These are phyloP conservation scores for Pythium insidiosum DNA, from an alignment of 352 stramenopile species.

Conservation along the genomic window DNA sequence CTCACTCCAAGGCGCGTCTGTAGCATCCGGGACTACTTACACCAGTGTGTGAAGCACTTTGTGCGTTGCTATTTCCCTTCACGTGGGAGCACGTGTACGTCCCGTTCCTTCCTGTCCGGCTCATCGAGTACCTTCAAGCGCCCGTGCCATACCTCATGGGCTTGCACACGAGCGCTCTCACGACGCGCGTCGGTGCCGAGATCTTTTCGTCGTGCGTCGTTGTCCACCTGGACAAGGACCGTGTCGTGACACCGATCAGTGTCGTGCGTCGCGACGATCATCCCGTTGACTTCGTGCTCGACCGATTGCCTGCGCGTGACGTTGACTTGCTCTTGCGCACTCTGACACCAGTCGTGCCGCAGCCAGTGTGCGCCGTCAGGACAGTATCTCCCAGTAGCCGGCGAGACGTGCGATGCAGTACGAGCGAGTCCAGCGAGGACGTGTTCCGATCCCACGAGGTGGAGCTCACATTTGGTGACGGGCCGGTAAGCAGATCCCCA, in stretches of 20 bases:
- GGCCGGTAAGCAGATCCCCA: constrained; percentile 42
- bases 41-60: constrained; percentile 70
- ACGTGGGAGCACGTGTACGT: constrained; percentile 85
- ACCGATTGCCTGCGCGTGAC: constrained; percentile 35
- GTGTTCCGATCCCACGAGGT: too few relatives aligned
- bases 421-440: too few relatives aligned
- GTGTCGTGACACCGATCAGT: constrained; percentile 68
- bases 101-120: constrained; percentile 67
- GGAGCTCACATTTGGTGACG: constrained; percentile 58
- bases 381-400: background rate
- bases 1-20: constrained; percentile 3
- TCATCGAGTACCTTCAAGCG: constrained; percentile 83
- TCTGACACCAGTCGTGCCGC: constrained; percentile 32
- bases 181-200: constrained; percentile 59
- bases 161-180: constrained; percentile 73
- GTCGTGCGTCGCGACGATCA: constrained; percentile 36
- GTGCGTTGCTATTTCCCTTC: constrained; percentile 77
- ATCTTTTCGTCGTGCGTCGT: constrained; percentile 77
- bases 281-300: constrained; percentile 46
- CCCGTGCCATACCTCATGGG: constrained; percentile 83
- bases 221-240: constrained; percentile 79
- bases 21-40: constrained; percentile 65
- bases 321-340: constrained; percentile 26
- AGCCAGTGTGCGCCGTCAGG: constrained; percentile 14
- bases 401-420: background rate